Conservation (phyloP, 305 asterid species). For the Coffea humblotiana region DNA sequence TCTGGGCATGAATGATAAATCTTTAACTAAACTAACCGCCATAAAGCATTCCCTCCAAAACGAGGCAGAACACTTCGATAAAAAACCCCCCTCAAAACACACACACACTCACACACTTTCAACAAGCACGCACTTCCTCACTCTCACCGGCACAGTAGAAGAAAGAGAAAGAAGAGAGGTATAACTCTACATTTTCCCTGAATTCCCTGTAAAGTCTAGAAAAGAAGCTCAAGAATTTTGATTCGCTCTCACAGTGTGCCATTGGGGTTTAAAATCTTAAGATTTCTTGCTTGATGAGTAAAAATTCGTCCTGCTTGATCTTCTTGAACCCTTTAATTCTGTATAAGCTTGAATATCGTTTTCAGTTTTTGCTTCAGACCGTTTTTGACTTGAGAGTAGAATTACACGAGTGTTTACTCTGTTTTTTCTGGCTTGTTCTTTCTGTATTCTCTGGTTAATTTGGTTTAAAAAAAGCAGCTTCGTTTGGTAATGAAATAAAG, state of each 20-base stretch:
- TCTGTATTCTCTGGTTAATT: not conserved
- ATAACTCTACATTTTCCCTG: not conserved
- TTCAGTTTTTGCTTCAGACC: no score
- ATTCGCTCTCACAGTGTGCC: not conserved
- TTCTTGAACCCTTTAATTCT: not conserved
- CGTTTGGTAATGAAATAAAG: not conserved
- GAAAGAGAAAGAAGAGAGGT: not conserved
- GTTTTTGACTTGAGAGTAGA: no score
- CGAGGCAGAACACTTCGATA: conserved; percentile 11
- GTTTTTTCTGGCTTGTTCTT: no score
- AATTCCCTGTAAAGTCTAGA: not conserved
- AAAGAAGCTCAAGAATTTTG: not conserved
- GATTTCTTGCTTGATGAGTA: not conserved
- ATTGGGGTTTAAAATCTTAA: not conserved
- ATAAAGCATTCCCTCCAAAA: not conserved
- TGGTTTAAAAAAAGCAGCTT: not conserved
- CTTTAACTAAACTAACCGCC: conserved; percentile 41
- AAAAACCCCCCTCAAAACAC: not conserved
- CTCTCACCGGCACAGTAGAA: not conserved
- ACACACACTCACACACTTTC: not conserved
- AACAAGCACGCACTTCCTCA: not conserved
- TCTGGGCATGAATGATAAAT: not conserved
- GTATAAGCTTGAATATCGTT: no score
- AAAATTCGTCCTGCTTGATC: not conserved
- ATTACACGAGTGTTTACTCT: no score